Evolutionary conservation across 352 stramenopile genomes (phyloP), one percentile per base, ranked within the genome.

Genomic region (Globisporangium perplexum): DNA sequence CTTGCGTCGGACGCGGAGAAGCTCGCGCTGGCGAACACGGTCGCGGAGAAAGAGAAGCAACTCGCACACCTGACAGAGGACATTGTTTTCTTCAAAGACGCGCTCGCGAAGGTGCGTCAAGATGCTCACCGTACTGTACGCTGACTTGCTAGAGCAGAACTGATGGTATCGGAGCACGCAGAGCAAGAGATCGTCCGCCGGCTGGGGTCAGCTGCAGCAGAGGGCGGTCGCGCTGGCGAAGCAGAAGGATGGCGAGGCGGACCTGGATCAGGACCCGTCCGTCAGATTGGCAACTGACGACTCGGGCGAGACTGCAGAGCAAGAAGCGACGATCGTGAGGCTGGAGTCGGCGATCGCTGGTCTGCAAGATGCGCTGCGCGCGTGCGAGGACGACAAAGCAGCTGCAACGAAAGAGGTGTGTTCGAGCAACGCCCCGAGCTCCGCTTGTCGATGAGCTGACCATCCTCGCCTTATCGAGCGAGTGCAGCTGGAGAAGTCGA

Each of bases 81-180:
- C 50, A 60, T 88, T 17, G 51, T 60, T 5, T 67, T 86, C 28
- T 90, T 86, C 59, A 90, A 85, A 55, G 77, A 88, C 39, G 66
- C 67, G 7, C 57, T 90, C 5, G 63, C 61, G 3, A 77, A 69
- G 41, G 70, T 77, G 11, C 45, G 53, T 46, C 20, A 14, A 7
- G 3, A 15, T 14, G 10, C 10, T 12, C 7, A 12, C 30, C n/a
- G n/a, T n/a, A n/a, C n/a, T n/a, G n/a, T n/a, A 14, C 30, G 30
- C 10, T 30, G 26, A 5, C 5, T 30, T 30, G 26, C 5, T 30
- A 5, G 26, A 30, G 6, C 30, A 12, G 10, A 7, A 8, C 30
- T 35, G 10, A 35, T 8, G 30, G 30, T 4, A 8, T 35, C 30
- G 30, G 30, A 50, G n/a, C 26, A 22, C 22, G 17, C n/a, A 60